Evolutionary conservation across 768 basidiomycete genomes (phyloP).

Genomic region (Peribolospora kevripleyi): DNA sequence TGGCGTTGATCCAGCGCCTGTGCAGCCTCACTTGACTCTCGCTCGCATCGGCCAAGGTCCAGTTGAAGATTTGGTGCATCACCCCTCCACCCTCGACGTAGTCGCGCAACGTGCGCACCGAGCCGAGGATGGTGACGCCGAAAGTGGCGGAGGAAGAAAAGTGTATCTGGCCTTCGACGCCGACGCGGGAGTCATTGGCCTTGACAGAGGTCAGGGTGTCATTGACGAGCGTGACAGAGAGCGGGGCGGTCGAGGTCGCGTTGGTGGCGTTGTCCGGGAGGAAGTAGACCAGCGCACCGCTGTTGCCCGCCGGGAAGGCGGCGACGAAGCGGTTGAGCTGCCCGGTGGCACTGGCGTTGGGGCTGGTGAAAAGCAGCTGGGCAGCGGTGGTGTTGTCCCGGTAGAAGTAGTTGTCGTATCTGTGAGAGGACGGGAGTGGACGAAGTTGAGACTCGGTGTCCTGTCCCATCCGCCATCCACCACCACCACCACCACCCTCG

Average conservation of each 20-base stretch:
- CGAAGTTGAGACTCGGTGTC: no score
- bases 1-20: no score
- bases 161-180: constrained; percentile 21
- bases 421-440: no score
- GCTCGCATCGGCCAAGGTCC: no score
- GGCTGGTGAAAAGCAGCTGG: constrained; percentile 23
- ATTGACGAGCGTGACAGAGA: constrained; percentile 14
- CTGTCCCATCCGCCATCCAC: no score
- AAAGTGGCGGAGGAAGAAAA: constrained; percentile 9
- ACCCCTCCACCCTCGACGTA: no score
- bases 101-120: no score
- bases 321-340: constrained; percentile 21
- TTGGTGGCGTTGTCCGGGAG: constrained; percentile 16
- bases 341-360: constrained; percentile 8
- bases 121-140: no score
- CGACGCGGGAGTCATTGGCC: constrained; percentile 18
- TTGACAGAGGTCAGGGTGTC: constrained; percentile 13
- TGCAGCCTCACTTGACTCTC: no score
- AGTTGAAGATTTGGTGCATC: no score
- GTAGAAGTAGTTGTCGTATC: constrained; percentile 25
- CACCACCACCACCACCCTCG: no score
- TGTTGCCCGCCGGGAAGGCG: constrained; percentile 27
- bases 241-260: neutral
- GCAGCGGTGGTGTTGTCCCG: constrained; percentile 23
- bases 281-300: constrained; percentile 25